These are phyloP conservation scores for Bauhinia variegata DNA, from an alignment of 306 rosid species.

Conservation along the genomic window DNA sequence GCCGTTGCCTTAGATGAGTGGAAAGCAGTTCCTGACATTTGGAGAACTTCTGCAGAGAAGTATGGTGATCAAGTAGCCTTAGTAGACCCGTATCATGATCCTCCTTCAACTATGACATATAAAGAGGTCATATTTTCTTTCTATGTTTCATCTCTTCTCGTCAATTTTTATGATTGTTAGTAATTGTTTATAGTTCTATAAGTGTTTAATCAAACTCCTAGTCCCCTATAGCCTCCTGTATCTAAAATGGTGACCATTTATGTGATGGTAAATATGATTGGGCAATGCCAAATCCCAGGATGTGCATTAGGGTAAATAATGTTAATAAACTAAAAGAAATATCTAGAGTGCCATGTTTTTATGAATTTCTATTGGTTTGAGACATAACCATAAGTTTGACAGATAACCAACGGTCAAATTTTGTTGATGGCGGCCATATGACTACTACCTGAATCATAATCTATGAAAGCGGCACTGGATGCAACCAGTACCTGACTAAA, in stretches of 20 bases:
- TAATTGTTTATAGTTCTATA: conserved; percentile 14
- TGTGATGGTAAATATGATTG: conserved; percentile 23
- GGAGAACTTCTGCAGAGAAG: conserved; percentile 88
- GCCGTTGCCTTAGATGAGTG: conserved; percentile 60
- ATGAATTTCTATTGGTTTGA: too few relatives aligned
- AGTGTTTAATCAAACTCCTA: conserved; percentile 15
- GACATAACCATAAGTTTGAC: too few relatives aligned
- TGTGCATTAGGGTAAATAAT: conserved; percentile 15
- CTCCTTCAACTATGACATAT: conserved; percentile 83
- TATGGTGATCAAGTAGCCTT: conserved; percentile 77
- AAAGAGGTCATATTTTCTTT: conserved; percentile 39
- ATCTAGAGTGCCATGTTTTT: conserved; percentile 1
- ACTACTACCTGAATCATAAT: conserved; percentile 4
- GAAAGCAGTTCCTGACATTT: conserved; percentile 94
- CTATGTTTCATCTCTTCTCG: conserved; percentile 11
- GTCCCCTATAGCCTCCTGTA: not conserved
- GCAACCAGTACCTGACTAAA: too few relatives aligned
- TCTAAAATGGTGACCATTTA: conserved; percentile 5
- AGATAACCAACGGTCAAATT: too few relatives aligned
- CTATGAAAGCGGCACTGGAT: not conserved
- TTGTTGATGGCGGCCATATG: conserved; percentile 19
- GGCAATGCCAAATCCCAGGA: not conserved
- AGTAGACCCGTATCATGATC: conserved; percentile 82
- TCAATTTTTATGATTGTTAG: not conserved
- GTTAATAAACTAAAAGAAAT: conserved; percentile 6